Evolutionary conservation across 176 grass and related monocot genomes (phyloP).

Genomic region (Triticum monococcum): DNA sequence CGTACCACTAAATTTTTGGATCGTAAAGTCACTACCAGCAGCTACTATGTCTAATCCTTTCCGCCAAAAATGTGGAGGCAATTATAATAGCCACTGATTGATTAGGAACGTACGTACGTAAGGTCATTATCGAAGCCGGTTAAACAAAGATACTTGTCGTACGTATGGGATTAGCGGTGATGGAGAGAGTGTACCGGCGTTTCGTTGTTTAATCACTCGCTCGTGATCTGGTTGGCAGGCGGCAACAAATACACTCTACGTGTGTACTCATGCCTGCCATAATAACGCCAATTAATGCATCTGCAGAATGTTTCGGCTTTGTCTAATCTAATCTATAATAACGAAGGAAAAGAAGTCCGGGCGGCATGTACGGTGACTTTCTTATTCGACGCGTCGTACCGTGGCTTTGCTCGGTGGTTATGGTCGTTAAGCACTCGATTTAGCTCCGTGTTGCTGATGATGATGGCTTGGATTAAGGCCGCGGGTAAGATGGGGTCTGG

Average conservation of each 20-base stretch:
- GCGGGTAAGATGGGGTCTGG: not conserved
- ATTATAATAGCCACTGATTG: not conserved
- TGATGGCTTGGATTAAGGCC: constrained; percentile 6
- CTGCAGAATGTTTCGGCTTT: constrained; percentile 30
- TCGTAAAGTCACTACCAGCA: not conserved
- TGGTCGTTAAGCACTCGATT: not conserved
- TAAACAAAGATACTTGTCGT: not conserved
- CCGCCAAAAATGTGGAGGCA: not conserved
- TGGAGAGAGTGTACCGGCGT: not conserved
- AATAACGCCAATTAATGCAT: not conserved
- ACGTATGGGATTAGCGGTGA: not conserved
- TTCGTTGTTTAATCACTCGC: not conserved
- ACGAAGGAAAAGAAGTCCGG: not conserved
- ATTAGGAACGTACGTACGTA: not conserved
- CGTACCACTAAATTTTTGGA: not conserved
- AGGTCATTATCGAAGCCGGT: not conserved
- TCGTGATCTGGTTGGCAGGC: constrained; percentile 14
- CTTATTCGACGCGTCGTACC: not conserved
- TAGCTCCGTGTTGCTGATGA: not conserved
- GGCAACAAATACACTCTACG: not conserved
- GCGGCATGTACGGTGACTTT: not conserved
- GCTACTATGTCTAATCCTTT: not conserved
- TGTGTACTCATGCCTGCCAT: not conserved
- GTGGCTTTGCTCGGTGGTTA: constrained; percentile 2
- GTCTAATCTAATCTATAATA: constrained; percentile 1